A percentile compares a stretch with the other conserved stretches of the same genome.
Evolutionary conservation across 768 basidiomycete genomes (phyloP).

Genomic region (Hericium erinaceus): DNA sequence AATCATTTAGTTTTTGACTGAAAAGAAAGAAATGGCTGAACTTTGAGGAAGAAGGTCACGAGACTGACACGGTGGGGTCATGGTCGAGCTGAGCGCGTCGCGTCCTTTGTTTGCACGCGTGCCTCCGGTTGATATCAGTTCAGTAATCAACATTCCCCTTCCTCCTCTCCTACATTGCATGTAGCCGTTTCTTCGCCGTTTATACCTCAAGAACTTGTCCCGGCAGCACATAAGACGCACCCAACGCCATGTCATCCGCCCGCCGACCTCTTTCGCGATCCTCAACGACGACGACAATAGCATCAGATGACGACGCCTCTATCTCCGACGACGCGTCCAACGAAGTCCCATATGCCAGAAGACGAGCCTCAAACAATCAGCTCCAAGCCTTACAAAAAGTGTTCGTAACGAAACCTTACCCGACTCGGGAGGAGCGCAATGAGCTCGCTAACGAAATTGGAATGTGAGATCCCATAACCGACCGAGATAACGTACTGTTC

Average conservation of each 20-base stretch:
- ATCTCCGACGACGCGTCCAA: not conserved
- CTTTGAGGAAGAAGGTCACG: not conserved
- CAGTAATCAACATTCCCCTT: not conserved
- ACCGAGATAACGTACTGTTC: too few relatives aligned
- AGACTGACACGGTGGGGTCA: not conserved
- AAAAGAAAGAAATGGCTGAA: too few relatives aligned
- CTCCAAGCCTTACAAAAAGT: not conserved
- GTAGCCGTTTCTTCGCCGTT: not conserved
- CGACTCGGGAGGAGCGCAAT: conserved; percentile 1
- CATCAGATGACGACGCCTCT: not conserved
- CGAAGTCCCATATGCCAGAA: not conserved
- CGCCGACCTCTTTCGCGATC: not conserved
- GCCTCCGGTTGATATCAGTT: not conserved
- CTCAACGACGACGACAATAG: not conserved
- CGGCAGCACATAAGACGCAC: not conserved
- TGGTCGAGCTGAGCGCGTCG: not conserved
- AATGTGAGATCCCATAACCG: not conserved
- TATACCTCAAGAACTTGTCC: not conserved
- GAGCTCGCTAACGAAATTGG: not conserved
- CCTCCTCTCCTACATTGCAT: not conserved
- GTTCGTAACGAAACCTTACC: conserved; percentile 1
- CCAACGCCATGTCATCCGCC: not conserved
- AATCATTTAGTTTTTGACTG: too few relatives aligned
- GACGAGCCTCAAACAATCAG: not conserved
- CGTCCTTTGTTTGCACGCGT: not conserved